Percentiles rank a stretch among this genome's conserved stretches.
Conservation (phyloP, 2,329 filamentous ascomycete genomes). For the Colletotrichum magnum region DNA sequence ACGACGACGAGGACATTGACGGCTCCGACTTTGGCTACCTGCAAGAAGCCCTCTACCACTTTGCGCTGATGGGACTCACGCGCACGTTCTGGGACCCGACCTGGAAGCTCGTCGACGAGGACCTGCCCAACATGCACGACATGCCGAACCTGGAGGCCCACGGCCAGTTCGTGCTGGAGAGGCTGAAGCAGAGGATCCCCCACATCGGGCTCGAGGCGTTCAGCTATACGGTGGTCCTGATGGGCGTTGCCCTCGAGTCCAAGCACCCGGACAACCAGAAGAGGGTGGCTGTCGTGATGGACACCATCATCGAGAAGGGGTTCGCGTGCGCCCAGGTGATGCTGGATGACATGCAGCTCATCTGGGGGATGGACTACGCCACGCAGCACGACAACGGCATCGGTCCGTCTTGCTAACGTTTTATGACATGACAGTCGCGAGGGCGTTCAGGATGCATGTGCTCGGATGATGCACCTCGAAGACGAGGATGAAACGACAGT, state of each 20-base stretch:
- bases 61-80: constrained; percentile 22
- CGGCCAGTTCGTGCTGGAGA: constrained; percentile 14
- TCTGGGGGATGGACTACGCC: constrained; percentile 12
- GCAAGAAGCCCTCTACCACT: constrained; percentile 22
- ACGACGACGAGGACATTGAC: neutral
- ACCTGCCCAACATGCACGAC: constrained; percentile 15
- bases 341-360: constrained; percentile 5
- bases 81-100: constrained; percentile 26
- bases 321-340: constrained; percentile 6
- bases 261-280: neutral
- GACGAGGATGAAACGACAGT: too few relatives aligned
- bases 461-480: too few relatives aligned
- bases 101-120: constrained; percentile 28
- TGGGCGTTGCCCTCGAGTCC: constrained; percentile 21
- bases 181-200: constrained; percentile 24
- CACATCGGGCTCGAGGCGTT: constrained; percentile 20
- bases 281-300: neutral
- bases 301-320: constrained; percentile 8
- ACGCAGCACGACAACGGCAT: constrained; percentile 8
- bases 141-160: constrained; percentile 20
- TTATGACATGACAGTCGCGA: neutral
- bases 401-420: neutral
- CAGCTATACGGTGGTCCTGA: constrained; percentile 15
- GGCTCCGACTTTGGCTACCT: constrained; percentile 14
- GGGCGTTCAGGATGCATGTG: too few relatives aligned